phyloP scores from a whole-genome alignment of 2,329 filamentous ascomycete species.

The Stagonosporopsis tanaceti region DNA sequence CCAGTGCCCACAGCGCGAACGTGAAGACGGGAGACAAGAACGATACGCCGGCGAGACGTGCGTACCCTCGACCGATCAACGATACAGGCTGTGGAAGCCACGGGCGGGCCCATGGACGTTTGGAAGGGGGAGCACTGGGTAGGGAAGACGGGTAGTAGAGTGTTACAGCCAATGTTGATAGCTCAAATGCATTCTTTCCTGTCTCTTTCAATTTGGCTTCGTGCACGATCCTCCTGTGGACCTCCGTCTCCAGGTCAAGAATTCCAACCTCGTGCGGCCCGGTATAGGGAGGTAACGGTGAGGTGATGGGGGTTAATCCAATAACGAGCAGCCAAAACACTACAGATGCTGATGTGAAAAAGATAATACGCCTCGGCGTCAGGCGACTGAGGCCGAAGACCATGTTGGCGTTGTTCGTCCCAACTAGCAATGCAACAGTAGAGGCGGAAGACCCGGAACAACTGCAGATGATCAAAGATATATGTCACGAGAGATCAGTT shows the following conservation, averaged over 20 bases:
- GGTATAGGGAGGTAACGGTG: constrained; percentile 53
- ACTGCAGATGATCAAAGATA: not conserved
- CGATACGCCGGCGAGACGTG: constrained; percentile 51
- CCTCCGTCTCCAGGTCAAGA: constrained; percentile 54
- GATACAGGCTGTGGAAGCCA: constrained; percentile 57
- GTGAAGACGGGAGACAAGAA: constrained; percentile 52
- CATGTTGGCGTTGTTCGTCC: constrained; percentile 18
- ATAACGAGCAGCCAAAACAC: constrained; percentile 49
- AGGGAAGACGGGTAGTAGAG: constrained; percentile 55
- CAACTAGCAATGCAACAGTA: not conserved
- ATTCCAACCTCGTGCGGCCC: constrained; percentile 55
- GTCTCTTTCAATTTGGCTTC: constrained; percentile 50
- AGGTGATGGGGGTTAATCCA: constrained; percentile 53
- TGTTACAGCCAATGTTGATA: constrained; percentile 56
- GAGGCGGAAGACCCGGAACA: constrained; percentile 2
- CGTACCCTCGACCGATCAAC: constrained; percentile 55
- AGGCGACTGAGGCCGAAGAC: constrained; percentile 33
- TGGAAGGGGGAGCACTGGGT: constrained; percentile 25
- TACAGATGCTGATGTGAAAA: constrained; percentile 39
- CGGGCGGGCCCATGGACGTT: constrained; percentile 48
- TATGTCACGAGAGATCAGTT: not conserved
- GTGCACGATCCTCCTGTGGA: constrained; percentile 45
- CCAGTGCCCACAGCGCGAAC: constrained; percentile 53
- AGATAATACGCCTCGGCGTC: constrained; percentile 34
- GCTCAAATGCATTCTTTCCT: constrained; percentile 52